A percentile compares a stretch with the other conserved stretches of the same genome.
Evolutionary conservation across 192 early-diverging fungal species (phyloP).

Genomic region (Mortierella antarctica): DNA sequence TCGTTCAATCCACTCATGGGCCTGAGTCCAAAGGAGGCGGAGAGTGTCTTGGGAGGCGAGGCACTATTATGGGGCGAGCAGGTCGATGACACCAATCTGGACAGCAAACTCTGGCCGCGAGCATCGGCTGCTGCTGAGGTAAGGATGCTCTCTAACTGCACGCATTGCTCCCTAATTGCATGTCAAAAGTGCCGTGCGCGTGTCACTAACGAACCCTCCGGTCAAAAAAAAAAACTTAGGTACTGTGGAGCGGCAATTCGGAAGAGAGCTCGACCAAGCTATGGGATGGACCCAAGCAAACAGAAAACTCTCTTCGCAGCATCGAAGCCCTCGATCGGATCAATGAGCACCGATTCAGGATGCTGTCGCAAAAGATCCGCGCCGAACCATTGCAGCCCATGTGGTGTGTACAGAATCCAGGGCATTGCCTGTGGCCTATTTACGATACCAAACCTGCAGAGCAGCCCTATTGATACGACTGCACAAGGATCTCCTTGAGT

Average conservation of each 20-base stretch:
- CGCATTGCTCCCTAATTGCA: not conserved
- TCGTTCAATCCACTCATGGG: conserved; percentile 73
- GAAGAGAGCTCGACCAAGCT: conserved; percentile 60
- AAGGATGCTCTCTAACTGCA: not conserved
- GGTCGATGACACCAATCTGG: conserved; percentile 71
- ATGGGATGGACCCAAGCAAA: conserved; percentile 52
- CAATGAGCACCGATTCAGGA: conserved; percentile 77
- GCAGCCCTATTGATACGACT: not conserved
- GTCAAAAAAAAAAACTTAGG: not conserved
- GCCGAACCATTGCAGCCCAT: conserved; percentile 81
- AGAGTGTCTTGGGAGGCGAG: conserved; percentile 78
- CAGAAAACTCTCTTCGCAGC: conserved; percentile 61
- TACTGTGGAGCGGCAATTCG: conserved; percentile 71
- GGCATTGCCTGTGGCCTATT: conserved; percentile 44
- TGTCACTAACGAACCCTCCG: not conserved
- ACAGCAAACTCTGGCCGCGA: conserved; percentile 79
- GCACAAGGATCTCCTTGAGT: not conserved
- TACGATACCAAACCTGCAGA: conserved; percentile 27
- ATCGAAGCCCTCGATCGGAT: conserved; percentile 72
- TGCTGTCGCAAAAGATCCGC: conserved; percentile 71
- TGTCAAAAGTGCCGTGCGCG: not conserved
- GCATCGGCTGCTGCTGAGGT: conserved; percentile 76
- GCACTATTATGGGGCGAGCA: conserved; percentile 81
- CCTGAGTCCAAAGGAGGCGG: conserved; percentile 59
- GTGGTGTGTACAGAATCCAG: conserved; percentile 75